Evolutionary conservation across 345 rosid genomes (phyloP), one percentile per base, ranked within the genome.

Genomic region (Schrenkiella parvula): DNA sequence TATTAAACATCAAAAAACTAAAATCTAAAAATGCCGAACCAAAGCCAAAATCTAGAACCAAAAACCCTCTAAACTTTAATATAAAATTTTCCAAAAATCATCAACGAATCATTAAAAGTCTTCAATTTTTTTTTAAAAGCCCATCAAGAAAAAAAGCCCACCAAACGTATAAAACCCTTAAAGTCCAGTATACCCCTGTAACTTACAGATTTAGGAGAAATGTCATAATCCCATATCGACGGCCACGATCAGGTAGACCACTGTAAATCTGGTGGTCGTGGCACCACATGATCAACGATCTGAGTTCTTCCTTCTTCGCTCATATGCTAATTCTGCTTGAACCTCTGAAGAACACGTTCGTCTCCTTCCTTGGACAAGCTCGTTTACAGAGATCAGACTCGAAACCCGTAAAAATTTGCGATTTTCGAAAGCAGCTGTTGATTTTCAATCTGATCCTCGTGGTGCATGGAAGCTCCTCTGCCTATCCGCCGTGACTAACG

Each of bases 391-490:
- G 39, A 48, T 67, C 56, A 67, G 34, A 19, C 38, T 74, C 28
- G 35, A 50, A 50, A n/a, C 42, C 26, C 15, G 1, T 48, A 29
- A 43, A 34, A 19, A 43, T 43, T 60, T 13, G 9, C 32, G 25
- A 43, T 44, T 43, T 18, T 25, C 11, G 21, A 11, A 60, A 73
- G 64, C 54, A 34, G 15, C 11, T 54, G 0, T 8, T 43, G 59
- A 43, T 29, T 76, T 53, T 29, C 59, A 65, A 64, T 73, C 54
- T 64, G 61, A 48, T 35, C 25, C 28, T 15, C 39, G 11, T 41
- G 65, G 71, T 82, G 80, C 76, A 81, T 84, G 88, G 88, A 72
- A 77, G 77, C 82, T 76, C 63, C 62, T 35, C 51, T 52, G 43
- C 38, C 14, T 62, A 71, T 44, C 70, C 61, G 78, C 75, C 46